These are phyloP conservation scores for Bretschneidera sinensis DNA, from an alignment of 345 rosid species.

Conservation along the genomic window DNA sequence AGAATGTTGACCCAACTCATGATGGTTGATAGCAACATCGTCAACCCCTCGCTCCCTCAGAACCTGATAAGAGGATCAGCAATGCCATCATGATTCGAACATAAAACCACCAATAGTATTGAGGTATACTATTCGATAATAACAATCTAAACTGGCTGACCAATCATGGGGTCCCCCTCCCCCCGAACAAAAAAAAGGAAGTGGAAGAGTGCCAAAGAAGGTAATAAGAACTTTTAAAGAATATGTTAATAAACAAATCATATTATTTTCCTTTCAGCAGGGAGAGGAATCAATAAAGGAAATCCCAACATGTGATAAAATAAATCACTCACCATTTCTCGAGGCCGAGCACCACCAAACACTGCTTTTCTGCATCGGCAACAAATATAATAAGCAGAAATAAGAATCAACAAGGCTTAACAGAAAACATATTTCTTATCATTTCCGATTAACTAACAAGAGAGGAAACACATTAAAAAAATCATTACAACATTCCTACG, in stretches of 20 bases:
- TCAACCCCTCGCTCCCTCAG: conserved; percentile 67
- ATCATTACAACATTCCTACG: not conserved
- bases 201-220: not conserved
- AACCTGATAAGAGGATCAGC: conserved; percentile 38
- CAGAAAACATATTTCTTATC: not conserved
- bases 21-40: conserved; percentile 34
- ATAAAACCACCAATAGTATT: not conserved
- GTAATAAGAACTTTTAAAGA: not conserved
- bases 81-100: not conserved
- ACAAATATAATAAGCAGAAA: conserved; percentile 4
- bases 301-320: conserved; percentile 14
- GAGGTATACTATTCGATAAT: not conserved
- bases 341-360: conserved; percentile 85
- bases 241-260: too few species aligned
- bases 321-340: conserved; percentile 63
- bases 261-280: not conserved
- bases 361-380: conserved; percentile 55
- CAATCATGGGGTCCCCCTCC: too few species aligned
- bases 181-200: too few species aligned
- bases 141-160: too few species aligned
- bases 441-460: not conserved
- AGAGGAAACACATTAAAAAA: not conserved
- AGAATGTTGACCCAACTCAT: conserved; percentile 34
- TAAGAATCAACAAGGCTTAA: not conserved
- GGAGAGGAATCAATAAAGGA: not conserved